Base-by-base conservation (phyloP, 2,329 filamentous ascomycete species). In the Coniochaeta hoffmannii region DNA sequence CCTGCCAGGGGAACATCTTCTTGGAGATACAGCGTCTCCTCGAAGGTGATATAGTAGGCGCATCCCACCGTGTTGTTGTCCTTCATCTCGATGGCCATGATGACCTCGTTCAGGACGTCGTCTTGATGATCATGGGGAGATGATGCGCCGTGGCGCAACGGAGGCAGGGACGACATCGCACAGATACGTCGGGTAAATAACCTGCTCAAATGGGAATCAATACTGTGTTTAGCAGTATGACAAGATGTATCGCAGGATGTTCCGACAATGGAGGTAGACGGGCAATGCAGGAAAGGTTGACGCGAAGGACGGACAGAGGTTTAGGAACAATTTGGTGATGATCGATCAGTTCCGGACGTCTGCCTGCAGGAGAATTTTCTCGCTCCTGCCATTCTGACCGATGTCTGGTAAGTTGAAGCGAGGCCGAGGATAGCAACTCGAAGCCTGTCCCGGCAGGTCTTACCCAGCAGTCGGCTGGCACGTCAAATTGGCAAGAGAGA, bases 71-170 rank as follows among this genome's bases (percentile, higher is more conserved):
- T 85, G 1, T 81, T 84, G 30, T 82, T 79, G n/a, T 85, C 80
- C 59, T 80, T 83, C 67, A 93, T 77, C 57, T 95, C 85, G 24
- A 96, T 74, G 1, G 90, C 89, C 83, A 96, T 89, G 56, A 96
- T 80, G 26, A 90, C 72, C 65, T 94, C 89, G 55, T 82, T 80
- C 35, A 85, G 65, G 0, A 73, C 67, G 15, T 65, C 58, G 22
- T 60, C 59, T 11, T 58, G 49, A n/a, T 57, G 59, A 26, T 50
- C 59, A 14, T 30, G 61, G 52, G 55, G 49, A 17, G 9, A 53
- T 24, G 53, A 32, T 3, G 4, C 31, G 5, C 24, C 30, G 22
- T 32, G 49, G 9, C 31, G 28, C 14, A 19, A 34, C 12, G 26
- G 11, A 5, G 28, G 49, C 4, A 51, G 12, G 14, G 49, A 51